Percentiles rank a stretch among this genome's conserved stretches.
Evolutionary conservation across 2,329 filamentous ascomycete species (phyloP).

Genomic region (Sodiomyces alkalinus): DNA sequence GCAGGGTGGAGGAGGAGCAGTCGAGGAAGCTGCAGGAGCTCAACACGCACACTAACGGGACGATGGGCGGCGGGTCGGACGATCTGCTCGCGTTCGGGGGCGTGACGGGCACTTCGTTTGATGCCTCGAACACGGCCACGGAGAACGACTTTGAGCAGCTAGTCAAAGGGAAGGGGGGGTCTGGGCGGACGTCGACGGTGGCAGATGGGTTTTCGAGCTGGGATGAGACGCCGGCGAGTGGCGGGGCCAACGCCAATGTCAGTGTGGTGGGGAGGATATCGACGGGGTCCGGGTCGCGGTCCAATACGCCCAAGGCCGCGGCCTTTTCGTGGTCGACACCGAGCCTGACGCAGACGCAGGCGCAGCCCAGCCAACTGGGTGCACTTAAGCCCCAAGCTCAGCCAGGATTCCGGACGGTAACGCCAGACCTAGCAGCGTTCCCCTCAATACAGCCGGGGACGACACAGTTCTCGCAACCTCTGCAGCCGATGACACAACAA

Average conservation of each 20-base stretch:
- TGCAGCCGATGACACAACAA: constrained; percentile 25
- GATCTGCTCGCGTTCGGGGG: constrained; percentile 60
- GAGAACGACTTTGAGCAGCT: constrained; percentile 76
- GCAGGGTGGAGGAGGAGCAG: constrained; percentile 77
- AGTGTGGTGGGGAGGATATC: constrained; percentile 11
- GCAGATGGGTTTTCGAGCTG: constrained; percentile 31
- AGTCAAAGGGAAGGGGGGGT: constrained; percentile 61
- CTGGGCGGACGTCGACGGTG: constrained; percentile 17
- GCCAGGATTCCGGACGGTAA: constrained; percentile 37
- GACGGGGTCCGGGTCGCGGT: constrained; percentile 15
- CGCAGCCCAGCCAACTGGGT: constrained; percentile 13
- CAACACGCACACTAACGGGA: constrained; percentile 39
- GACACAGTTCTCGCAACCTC: constrained; percentile 48
- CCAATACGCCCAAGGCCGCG: constrained; percentile 25
- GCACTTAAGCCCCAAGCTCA: constrained; percentile 15
- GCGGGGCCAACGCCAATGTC: constrained; percentile 13
- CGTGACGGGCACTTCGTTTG: constrained; percentile 44
- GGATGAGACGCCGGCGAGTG: constrained; percentile 27
- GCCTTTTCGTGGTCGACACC: constrained; percentile 53
- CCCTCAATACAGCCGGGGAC: constrained; percentile 39
- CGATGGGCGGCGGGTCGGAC: constrained; percentile 34
- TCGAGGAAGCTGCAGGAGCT: constrained; percentile 78
- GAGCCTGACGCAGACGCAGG: constrained; percentile 20
- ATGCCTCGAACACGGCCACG: constrained; percentile 34
- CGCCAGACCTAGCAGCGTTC: constrained; percentile 41